Base-by-base conservation (phyloP, 371 early-diverging fungal species). In the Sporodiniella umbellata region DNA sequence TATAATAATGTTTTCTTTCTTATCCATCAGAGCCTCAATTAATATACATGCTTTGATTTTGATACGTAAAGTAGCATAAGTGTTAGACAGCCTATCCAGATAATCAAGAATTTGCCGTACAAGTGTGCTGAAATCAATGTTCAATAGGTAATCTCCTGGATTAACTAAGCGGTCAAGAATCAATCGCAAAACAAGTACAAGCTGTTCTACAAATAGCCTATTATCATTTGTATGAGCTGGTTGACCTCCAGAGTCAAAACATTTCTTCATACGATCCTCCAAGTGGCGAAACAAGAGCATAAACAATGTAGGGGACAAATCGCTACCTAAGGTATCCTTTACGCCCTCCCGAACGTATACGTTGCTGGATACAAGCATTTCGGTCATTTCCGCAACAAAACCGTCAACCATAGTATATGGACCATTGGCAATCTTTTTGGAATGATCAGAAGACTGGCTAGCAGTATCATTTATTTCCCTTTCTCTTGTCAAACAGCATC, bases 171-270 rank as follows among this genome's bases (percentile, higher is more conserved):
- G 87, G 22, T 94, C 94, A 10, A 92, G 64, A 10, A 92, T 88
- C 21, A 88, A 56, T 58, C 89, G 87, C 52, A 95, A 77, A 2
- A 94, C 88, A 14, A 85, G 80, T 17, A 92, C 87, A 17, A 88
- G 81, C 60, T 92, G 90, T 50, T 92, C 94, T 18, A 93, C 85
- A 75, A 92, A 91, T 53, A 93, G 66, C 11, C 90, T 90, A 58
- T 85, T 85, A 26, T 84, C 78, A 17, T 88, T 84, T 12, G 76
- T 81, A 40, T 82, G 84, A 22, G 75, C 70, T n/a, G 84, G 83
- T 31, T 90, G 89, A 8, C 85, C 86, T 15, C 74, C 78, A 1
- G 71, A 28, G 54, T 79, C 84, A 64, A 93, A 88, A 60, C 90
- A 89, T 18, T 81, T 75, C 4, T 62, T 66, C 53, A 90, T 87